Percentiles rank a stretch among this genome's conserved stretches.
Conservation (phyloP, 1,284 basidiomycete species). For the Naganishia cerealis region DNA sequence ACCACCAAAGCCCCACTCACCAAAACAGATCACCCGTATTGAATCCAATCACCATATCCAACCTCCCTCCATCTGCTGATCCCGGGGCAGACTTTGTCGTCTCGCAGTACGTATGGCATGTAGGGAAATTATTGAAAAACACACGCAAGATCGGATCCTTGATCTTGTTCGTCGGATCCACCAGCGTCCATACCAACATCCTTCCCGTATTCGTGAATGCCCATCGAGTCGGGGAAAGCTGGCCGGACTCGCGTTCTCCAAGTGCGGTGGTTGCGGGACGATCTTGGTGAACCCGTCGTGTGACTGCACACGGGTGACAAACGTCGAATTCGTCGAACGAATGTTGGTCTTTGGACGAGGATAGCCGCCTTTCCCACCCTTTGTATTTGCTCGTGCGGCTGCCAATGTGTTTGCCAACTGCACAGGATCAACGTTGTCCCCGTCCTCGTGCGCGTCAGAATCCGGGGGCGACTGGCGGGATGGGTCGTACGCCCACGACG, state of each 20-base stretch:
- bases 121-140: conserved; percentile 80
- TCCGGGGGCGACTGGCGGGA: conserved; percentile 53
- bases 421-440: conserved; percentile 43
- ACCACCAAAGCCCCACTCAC: conserved; percentile 60
- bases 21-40: conserved; percentile 87
- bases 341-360: conserved; percentile 82
- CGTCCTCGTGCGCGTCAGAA: conserved; percentile 50
- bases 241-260: conserved; percentile 43
- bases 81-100: conserved; percentile 64
- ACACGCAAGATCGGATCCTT: conserved; percentile 83
- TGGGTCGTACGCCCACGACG: conserved; percentile 23
- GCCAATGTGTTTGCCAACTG: conserved; percentile 57
- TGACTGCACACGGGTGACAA: conserved; percentile 79
- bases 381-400: conserved; percentile 46
- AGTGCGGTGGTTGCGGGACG: conserved; percentile 52
- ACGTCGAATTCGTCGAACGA: conserved; percentile 80
- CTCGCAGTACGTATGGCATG: conserved; percentile 82
- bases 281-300: conserved; percentile 72
- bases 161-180: conserved; percentile 29
- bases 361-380: conserved; percentile 64
- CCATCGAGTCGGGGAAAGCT: conserved; percentile 33
- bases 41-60: conserved; percentile 92
- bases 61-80: conserved; percentile 35
- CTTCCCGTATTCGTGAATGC: conserved; percentile 32
- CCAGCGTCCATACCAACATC: conserved; percentile 30